Evolutionary conservation across 2,329 filamentous ascomycete species (phyloP), one percentile per base, ranked within the genome.

Genomic region (Fusarium foetens): DNA sequence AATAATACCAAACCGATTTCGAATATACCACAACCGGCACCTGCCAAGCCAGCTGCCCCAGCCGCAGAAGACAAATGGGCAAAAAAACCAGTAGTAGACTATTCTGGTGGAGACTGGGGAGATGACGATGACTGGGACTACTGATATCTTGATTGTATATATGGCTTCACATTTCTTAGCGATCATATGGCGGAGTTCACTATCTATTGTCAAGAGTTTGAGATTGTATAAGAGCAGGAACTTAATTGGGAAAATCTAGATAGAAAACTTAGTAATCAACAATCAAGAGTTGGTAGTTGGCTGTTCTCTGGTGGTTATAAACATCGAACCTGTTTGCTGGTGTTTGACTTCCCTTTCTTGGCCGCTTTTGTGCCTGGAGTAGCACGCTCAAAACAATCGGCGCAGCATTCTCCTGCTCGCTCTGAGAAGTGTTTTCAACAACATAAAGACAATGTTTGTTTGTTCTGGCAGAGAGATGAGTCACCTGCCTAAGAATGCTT

Each of bases 41-140:
- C 55, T 35, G 23, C 48, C 14, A 49, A 49, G 12, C 29, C 71
- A 39, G 29, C 49, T 25, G 43, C 58, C 12, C 52, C 61, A 8
- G 35, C 48, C 16, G 54, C 43, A 9, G 63, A 76, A 27, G 73
- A 77, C 8, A 76, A 76, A 35, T 76, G 75, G 75, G 69, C 75
- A 51, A 75, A 76, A 59, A 76, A 76, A 29, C 66, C 71, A 16
- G 63, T 63, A 23, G 68, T 68, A 29, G 75, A 76, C 41, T 76
- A 76, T 54, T 76, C 75, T 52, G 75, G 75, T 14, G 75, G 75
- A 36, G 75, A 75, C 31, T 76, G 75, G 75, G 75, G 75, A 42
- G 75, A 75, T 17, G 75, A 77, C 4, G 75, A 77, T 41, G 75
- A 77, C 25, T 77, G 75, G 75, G 61, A 73, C 25, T 77, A 77